Evolutionary conservation across 1,284 basidiomycete species (phyloP), one percentile per base, ranked within the genome.

Genomic region (Schizopora paradoxa): DNA sequence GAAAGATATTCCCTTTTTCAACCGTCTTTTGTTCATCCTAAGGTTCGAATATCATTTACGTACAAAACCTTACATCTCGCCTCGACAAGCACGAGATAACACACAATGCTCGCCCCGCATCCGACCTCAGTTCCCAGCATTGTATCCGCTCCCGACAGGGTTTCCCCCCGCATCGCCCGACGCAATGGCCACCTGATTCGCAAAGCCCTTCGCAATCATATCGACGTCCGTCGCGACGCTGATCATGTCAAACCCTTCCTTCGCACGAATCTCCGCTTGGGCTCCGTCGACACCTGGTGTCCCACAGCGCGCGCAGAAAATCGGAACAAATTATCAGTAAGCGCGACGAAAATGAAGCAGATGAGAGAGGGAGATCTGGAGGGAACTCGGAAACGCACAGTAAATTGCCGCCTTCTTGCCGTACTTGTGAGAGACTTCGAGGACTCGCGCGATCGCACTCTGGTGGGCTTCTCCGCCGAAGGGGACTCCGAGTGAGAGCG

Each of bases 211-310:
- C 16, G 47, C 42, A 6, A 64, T 45, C 19, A 57, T 56, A 42
- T 62, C 61, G 26, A 64, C 61, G 43, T 64, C 62, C 1, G 61
- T 62, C 11, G 60, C 61, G n/a, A 64, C 58, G 43, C 60, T 61
- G 45, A 61, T 60, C 61, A 64, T 64, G 32, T 62, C 54, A 45
- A 64, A 64, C 10, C 62, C 62, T 39, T 64, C 59, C 5, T 51
- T 52, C 25, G 62, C 61, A 8, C 62, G 56, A 28, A 50, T 54
- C 32, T 58, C 54, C 14, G 62, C 58, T 41, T 62, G 62, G 25
- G 61, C 61, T 4, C 60, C 62, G 4, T 53, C 60, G 22, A 61
- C 45, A 45, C 61, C 61, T 62, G 28, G 22, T n/a, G 18, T 7
- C 31, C 26, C 33, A 22, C 11, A 22, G 8, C 29, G 40, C 21